Evolutionary conservation across 495 filamentous ascomycete genomes (phyloP).

Genomic region (Aspergillus cavernicola): DNA sequence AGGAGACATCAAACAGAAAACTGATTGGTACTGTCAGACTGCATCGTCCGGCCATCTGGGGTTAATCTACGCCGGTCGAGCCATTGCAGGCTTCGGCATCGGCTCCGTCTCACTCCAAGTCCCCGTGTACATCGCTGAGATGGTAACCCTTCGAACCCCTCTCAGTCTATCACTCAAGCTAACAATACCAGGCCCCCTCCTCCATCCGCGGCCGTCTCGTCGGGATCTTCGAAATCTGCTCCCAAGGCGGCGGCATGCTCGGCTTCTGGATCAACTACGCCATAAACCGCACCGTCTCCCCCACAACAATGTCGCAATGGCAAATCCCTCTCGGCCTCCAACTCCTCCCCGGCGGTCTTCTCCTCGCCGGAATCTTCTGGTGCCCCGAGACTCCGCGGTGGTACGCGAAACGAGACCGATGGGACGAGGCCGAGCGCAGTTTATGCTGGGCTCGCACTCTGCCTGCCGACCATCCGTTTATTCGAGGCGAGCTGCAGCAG

Average conservation of each 20-base stretch:
- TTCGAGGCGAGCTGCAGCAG: constrained; percentile 25
- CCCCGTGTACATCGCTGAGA: constrained; percentile 69
- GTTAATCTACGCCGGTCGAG: constrained; percentile 49
- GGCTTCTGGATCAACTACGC: constrained; percentile 64
- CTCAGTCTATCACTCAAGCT: too few species aligned
- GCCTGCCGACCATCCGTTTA: constrained; percentile 25
- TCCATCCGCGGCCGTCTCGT: constrained; percentile 71
- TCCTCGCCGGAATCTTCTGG: constrained; percentile 37
- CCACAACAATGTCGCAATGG: constrained; percentile 32
- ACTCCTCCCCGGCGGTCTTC: constrained; percentile 36
- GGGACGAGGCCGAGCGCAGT: constrained; percentile 52
- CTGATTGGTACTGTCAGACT: too few species aligned
- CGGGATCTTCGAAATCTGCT: constrained; percentile 62
- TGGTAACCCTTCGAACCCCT: neutral
- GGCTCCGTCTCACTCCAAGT: constrained; percentile 69
- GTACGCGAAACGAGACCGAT: constrained; percentile 53
- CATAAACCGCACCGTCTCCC: constrained; percentile 29
- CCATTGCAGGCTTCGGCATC: constrained; percentile 62
- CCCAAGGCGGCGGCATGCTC: constrained; percentile 59
- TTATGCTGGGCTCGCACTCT: constrained; percentile 45
- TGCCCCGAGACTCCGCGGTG: constrained; percentile 44
- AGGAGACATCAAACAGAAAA: too few species aligned
- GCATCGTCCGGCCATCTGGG: neutral
- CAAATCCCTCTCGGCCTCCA: constrained; percentile 43
- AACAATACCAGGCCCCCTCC: constrained; percentile 54